These are phyloP conservation scores for Sarocladium oryzae DNA, from an alignment of 2,329 filamentous ascomycete species.

Conservation along the genomic window DNA sequence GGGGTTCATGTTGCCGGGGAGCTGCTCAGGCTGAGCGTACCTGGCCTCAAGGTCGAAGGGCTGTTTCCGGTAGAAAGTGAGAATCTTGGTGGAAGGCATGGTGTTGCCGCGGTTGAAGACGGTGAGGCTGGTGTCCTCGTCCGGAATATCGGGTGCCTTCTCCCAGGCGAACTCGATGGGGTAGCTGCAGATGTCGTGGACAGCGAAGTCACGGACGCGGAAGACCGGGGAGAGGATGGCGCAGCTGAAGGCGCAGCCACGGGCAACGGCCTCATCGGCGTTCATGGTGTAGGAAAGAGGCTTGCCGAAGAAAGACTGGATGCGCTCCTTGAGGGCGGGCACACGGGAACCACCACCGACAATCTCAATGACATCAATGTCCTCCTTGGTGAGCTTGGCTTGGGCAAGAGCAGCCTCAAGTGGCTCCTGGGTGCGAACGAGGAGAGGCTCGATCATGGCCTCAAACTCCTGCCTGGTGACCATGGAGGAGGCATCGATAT, in stretches of 20 bases:
- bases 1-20: constrained; percentile 84
- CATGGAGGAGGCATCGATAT: constrained; percentile 82
- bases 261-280: constrained; percentile 93
- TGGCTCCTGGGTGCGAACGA: constrained; percentile 64
- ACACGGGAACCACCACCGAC: constrained; percentile 94
- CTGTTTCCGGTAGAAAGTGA: constrained; percentile 98
- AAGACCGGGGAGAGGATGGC: constrained; percentile 96
- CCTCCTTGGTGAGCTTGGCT: constrained; percentile 81
- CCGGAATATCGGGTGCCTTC: constrained; percentile 95
- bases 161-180: constrained; percentile 99
- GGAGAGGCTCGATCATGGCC: constrained; percentile 77
- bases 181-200: constrained; percentile 97
- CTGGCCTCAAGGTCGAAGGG: constrained; percentile 92
- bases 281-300: constrained; percentile 91
- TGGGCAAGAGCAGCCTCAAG: constrained; percentile 92
- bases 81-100: constrained; percentile 96
- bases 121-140: constrained; percentile 94
- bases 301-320: constrained; percentile 90
- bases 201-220: constrained; percentile 95
- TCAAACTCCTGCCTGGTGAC: constrained; percentile 94
- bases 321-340: constrained; percentile 82
- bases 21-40: constrained; percentile 77
- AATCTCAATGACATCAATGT: constrained; percentile 90
- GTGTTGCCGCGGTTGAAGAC: constrained; percentile 98
- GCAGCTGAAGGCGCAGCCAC: constrained; percentile 95